phyloP scores from a whole-genome alignment of 2,329 filamentous ascomycete species.

The Talaromyces sp. region DNA sequence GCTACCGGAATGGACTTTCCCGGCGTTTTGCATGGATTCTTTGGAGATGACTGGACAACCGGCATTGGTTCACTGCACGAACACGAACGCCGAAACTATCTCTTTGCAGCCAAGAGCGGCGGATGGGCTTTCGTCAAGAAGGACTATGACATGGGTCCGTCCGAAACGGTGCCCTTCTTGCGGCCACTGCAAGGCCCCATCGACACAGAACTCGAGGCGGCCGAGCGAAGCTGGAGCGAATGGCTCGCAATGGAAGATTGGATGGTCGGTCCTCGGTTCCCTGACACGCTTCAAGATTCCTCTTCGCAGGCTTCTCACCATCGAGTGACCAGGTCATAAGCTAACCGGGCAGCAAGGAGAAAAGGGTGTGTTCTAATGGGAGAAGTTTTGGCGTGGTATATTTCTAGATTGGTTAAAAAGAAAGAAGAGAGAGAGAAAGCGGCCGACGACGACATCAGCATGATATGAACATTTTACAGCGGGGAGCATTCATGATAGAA shows the following conservation, averaged over 20 bases:
- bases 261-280: slow-evolving; percentile 85
- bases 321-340: slow-evolving; percentile 24
- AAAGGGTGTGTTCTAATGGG: too few relatives aligned
- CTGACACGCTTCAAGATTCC: slow-evolving; percentile 40
- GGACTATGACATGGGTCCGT: slow-evolving; percentile 78
- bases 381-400: not conserved
- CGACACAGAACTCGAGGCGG: slow-evolving; percentile 72
- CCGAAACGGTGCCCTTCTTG: slow-evolving; percentile 82
- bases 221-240: slow-evolving; percentile 83
- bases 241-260: slow-evolving; percentile 98
- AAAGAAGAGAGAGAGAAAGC: not conserved
- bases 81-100: slow-evolving; percentile 84
- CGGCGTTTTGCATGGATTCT: slow-evolving; percentile 87
- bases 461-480: not conserved
- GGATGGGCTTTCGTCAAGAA: slow-evolving; percentile 85
- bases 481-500: not conserved
- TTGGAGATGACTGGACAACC: slow-evolving; percentile 79
- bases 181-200: slow-evolving; percentile 71
- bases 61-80: slow-evolving; percentile 81
- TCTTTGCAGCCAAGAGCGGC: slow-evolving; percentile 90
- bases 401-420: not conserved
- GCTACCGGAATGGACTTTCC: slow-evolving; percentile 87
- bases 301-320: slow-evolving; percentile 29
- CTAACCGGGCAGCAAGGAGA: too few relatives aligned
- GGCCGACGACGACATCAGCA: not conserved